A percentile compares a stretch with the other conserved stretches of the same genome.
Conservation (phyloP, 1,284 basidiomycete genomes). For the Paramarasmius palmivorus region DNA sequence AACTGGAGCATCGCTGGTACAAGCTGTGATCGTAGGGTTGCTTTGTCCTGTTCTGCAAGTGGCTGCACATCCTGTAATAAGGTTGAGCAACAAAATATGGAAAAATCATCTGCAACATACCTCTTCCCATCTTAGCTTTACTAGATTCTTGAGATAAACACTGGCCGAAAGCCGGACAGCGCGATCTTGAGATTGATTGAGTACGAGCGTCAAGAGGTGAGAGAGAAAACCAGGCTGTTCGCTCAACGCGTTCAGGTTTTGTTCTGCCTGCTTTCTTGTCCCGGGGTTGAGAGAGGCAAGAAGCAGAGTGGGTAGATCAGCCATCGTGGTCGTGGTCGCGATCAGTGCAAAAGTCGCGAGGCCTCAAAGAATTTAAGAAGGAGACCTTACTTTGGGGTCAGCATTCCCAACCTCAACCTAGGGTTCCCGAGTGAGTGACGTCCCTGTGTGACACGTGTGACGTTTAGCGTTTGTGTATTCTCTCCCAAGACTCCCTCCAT, state of each 20-base stretch:
- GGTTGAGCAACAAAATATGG: conserved; percentile 15
- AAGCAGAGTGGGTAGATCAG: conserved; percentile 66
- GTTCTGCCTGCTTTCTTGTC: conserved; percentile 80
- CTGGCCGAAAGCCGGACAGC: conserved; percentile 79
- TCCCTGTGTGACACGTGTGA: background rate
- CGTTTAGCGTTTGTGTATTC: background rate
- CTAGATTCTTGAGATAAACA: conserved; percentile 88
- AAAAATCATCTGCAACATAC: conserved; percentile 44
- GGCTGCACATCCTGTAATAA: conserved; percentile 68
- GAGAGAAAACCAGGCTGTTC: conserved; percentile 78
- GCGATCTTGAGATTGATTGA: conserved; percentile 67
- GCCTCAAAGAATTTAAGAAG: background rate
- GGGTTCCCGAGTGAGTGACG: background rate
- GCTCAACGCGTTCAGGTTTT: conserved; percentile 67
- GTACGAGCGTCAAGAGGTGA: conserved; percentile 70
- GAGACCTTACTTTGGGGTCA: background rate
- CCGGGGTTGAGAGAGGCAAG: conserved; percentile 73
- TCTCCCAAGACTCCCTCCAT: conserved; percentile 24
- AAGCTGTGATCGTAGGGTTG: conserved; percentile 64
- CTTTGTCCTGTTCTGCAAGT: conserved; percentile 67
- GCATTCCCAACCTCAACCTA: background rate
- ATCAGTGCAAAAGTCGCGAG: background rate
- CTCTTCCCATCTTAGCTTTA: conserved; percentile 86
- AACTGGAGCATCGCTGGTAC: conserved; percentile 84
- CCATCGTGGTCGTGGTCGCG: conserved; percentile 40